Conservation (phyloP, 208 protist species). For the Hexamita inflata region DNA sequence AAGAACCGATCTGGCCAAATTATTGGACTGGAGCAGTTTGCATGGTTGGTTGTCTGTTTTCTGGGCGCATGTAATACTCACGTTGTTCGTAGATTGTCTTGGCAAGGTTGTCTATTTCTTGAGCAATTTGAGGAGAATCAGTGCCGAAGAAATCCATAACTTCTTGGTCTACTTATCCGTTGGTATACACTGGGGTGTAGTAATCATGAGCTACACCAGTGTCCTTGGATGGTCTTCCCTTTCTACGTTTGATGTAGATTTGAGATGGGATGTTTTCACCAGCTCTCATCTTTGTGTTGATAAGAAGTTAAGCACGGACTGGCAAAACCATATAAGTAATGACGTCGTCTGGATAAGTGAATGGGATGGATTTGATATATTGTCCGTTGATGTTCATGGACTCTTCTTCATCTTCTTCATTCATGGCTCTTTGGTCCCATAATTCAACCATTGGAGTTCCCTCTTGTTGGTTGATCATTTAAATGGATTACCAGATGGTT, state of each 20-base stretch:
- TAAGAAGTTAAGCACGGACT: background rate
- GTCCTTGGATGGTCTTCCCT: background rate
- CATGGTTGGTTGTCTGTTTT: background rate
- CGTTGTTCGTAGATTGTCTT: background rate
- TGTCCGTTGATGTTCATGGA: background rate
- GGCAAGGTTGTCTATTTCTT: background rate
- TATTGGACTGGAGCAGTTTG: background rate
- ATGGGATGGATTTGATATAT: background rate
- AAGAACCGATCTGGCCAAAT: background rate
- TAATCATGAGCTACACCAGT: background rate
- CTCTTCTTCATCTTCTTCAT: background rate
- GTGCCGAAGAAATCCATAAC: background rate
- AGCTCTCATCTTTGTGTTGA: background rate
- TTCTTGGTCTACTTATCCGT: background rate
- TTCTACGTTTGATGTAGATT: background rate
- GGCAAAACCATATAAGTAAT: background rate
- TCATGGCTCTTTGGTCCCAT: too few species aligned
- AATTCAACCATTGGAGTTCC: too few species aligned
- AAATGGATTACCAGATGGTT: background rate
- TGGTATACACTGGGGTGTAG: background rate
- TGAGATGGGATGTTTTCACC: background rate
- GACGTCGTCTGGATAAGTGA: background rate
- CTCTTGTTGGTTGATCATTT: background rate
- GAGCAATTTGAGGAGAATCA: background rate
- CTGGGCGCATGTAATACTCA: background rate